These are phyloP conservation scores for Artemisia annua DNA, from an alignment of 129 eudicot genomes.

Conservation along the genomic window DNA sequence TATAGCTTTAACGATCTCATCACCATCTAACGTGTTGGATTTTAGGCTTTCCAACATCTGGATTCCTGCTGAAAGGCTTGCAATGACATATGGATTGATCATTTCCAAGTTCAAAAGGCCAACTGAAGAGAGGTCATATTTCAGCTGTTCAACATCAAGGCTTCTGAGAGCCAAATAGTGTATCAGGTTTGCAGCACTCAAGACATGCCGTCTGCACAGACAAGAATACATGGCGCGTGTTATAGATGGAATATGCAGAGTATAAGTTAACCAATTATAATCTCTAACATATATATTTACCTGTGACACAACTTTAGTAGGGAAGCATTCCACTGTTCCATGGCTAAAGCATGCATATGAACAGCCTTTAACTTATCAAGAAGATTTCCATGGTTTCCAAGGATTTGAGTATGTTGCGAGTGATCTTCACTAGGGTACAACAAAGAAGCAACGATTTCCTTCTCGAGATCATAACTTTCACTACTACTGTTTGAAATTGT, in stretches of 20 bases:
- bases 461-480: constrained; percentile 20
- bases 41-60: constrained; percentile 50
- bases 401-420: constrained; percentile 23
- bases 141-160: constrained; percentile 63
- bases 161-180: constrained; percentile 72
- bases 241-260: background rate
- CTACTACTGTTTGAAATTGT: constrained; percentile 30
- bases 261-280: background rate
- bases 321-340: constrained; percentile 81
- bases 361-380: constrained; percentile 75
- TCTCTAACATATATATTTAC: constrained; percentile 24
- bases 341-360: constrained; percentile 69
- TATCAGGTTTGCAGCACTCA: constrained; percentile 59
- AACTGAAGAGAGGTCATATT: constrained; percentile 52
- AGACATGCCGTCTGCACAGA: constrained; percentile 56
- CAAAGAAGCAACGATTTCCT: constrained; percentile 36
- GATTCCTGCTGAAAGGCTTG: constrained; percentile 74
- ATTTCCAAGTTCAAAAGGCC: constrained; percentile 74
- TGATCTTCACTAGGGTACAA: constrained; percentile 26
- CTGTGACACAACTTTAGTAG: constrained; percentile 55
- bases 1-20: constrained; percentile 18
- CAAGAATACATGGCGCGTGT: background rate
- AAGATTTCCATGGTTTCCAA: constrained; percentile 44
- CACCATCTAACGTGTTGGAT: constrained; percentile 35
- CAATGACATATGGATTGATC: constrained; percentile 54